These are phyloP conservation scores for Candida dajiaensis DNA, from an alignment of 805 yeast species.

Conservation along the genomic window DNA sequence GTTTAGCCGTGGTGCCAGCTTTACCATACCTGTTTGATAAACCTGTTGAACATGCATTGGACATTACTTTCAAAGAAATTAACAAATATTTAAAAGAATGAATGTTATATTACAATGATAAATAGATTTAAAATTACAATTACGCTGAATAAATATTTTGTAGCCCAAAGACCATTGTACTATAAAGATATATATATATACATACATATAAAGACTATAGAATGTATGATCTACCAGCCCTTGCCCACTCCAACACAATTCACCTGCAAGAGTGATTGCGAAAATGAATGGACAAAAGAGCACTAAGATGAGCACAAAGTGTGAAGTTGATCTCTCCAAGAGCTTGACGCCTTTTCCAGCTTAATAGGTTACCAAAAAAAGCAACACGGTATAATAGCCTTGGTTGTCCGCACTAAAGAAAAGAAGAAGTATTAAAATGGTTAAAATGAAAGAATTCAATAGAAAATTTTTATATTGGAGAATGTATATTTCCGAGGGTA, in stretches of 20 bases:
- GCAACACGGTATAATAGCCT: slow-evolving; percentile 73
- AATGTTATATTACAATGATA: neutral
- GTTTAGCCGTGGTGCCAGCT: slow-evolving; percentile 70
- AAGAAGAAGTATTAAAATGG: slow-evolving; percentile 1
- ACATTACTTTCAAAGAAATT: slow-evolving; percentile 51
- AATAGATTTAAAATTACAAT: neutral
- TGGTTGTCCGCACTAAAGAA: slow-evolving; percentile 63
- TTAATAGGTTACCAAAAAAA: slow-evolving; percentile 28
- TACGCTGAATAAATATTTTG: slow-evolving; percentile 1
- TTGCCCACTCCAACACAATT: slow-evolving; percentile 32
- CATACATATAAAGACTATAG: no score
- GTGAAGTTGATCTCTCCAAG: slow-evolving; percentile 52
- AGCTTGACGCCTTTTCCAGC: slow-evolving; percentile 60
- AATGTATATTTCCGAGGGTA: no score
- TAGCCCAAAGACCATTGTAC: neutral
- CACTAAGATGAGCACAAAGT: slow-evolving; percentile 56
- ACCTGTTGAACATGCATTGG: slow-evolving; percentile 71
- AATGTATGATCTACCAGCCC: slow-evolving; percentile 71
- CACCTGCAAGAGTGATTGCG: slow-evolving; percentile 34
- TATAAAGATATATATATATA: no score
- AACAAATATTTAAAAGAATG: neutral
- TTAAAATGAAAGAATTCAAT: neutral
- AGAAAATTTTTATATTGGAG: neutral
- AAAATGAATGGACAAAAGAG: slow-evolving; percentile 42
- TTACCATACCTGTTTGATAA: slow-evolving; percentile 77